Base-by-base conservation (phyloP, 83 land plant genomes). In the Picea abies region DNA sequence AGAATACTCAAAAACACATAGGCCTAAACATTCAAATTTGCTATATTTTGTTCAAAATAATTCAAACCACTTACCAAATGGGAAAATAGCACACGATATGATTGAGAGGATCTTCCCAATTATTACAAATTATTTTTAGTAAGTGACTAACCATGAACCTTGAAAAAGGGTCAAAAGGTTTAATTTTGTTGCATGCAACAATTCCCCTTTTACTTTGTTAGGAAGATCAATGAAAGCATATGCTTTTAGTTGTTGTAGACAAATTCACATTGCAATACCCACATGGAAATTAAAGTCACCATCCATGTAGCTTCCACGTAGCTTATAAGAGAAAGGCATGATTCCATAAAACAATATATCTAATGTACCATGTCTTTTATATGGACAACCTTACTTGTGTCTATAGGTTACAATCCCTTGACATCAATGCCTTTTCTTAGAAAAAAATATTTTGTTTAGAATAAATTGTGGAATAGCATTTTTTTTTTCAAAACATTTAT, bases 251-350 rank as follows among this genome's bases (percentile, higher is more conserved):
- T 98, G 99, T 83, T 98, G 99, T 79, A 98, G 82, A 71, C 98
- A 96, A 8, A 96, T 98, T 79, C 96, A 97, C 69, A 92, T 73
- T 65, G 97, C 96, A n/a, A 98, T 98, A 52, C 96, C 86, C 10
- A 93, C 86, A 81, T 98, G 99, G 72, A 98, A 98, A 86, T 98
- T 98, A 88, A 95, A 96, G 86, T 98, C 98, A 81, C 99, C 93
- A 79, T 98, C 99, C 71, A 82, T 83, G 11, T 97, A 93, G 69
- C 92, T 91, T 80, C 96, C 99, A 82, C 94, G 90, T 44, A 90
- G 86, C 44, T 81, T 80, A 85, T 96, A 96, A 19, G 96, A 83
- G 58, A 92, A 94, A 68, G 98, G 93, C 81, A 98, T 84, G 63
- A 96, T 94, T 20, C 93, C 98, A 90, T 93, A 86, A 82, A 82